Conservation (phyloP, 2,329 filamentous ascomycete genomes). For the Penicillium carneum region DNA sequence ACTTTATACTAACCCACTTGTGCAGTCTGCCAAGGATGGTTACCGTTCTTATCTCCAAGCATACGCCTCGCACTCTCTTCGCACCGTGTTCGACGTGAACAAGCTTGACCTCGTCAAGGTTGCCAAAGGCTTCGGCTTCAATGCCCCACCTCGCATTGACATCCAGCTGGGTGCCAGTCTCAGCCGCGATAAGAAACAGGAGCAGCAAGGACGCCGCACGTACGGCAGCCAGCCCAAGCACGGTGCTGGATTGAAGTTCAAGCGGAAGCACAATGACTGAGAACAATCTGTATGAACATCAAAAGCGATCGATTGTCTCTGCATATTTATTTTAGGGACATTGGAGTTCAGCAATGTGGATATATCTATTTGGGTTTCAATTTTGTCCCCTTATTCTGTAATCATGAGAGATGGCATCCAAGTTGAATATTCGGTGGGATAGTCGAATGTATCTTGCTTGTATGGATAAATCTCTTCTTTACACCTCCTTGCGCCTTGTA, state of each 20-base stretch:
- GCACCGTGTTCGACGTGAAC: conserved; percentile 83
- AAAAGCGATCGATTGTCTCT: conserved; percentile 37
- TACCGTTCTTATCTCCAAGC: conserved; percentile 93
- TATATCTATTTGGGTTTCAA: conserved; percentile 37
- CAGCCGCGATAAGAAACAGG: conserved; percentile 73
- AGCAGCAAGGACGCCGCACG: conserved; percentile 65
- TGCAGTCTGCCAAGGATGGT: conserved; percentile 70
- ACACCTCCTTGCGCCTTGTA: neutral
- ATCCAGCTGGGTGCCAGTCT: conserved; percentile 79
- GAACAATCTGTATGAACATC: conserved; percentile 33
- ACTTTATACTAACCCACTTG: conserved; percentile 8
- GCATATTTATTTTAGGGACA: conserved; percentile 34
- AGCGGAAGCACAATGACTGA: conserved; percentile 54
- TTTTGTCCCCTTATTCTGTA: conserved; percentile 11
- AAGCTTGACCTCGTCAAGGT: conserved; percentile 84
- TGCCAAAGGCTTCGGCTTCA: conserved; percentile 83
- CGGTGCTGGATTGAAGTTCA: conserved; percentile 64
- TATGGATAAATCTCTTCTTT: neutral
- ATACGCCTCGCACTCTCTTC: conserved; percentile 84
- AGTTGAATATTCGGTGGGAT: neutral
- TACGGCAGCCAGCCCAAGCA: conserved; percentile 78
- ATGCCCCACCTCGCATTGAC: conserved; percentile 77
- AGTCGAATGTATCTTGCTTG: neutral
- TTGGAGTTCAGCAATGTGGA: conserved; percentile 39
- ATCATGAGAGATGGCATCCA: neutral